A percentile compares a stretch with the other conserved stretches of the same genome.
These are phyloP conservation scores for Candida silvatica DNA, from an alignment of 805 yeast species.

Conservation along the genomic window DNA sequence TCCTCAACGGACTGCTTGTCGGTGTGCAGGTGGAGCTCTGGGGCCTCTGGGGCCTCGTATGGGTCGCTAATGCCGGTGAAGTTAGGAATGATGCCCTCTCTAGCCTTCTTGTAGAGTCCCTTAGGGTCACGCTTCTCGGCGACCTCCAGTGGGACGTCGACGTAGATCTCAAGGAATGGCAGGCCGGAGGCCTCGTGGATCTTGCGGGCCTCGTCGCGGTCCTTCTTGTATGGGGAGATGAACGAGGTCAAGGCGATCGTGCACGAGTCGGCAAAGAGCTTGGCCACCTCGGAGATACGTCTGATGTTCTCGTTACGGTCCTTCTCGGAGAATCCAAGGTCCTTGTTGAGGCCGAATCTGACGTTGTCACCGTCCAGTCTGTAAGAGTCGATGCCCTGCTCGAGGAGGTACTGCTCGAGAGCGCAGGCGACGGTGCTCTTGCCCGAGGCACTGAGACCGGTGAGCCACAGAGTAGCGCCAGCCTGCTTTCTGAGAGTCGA, in stretches of 20 bases:
- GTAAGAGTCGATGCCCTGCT: slow-evolving; percentile 65
- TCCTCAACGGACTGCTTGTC: slow-evolving; percentile 69
- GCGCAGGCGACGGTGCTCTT: slow-evolving; percentile 95
- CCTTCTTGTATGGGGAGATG: slow-evolving; percentile 83
- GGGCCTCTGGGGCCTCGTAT: slow-evolving; percentile 80
- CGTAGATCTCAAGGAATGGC: slow-evolving; percentile 85
- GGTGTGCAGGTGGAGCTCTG: slow-evolving; percentile 78
- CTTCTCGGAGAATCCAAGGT: slow-evolving; percentile 83
- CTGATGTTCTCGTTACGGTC: slow-evolving; percentile 95
- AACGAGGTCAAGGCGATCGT: slow-evolving; percentile 82
- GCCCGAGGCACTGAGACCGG: slow-evolving; percentile 93
- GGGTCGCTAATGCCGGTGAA: slow-evolving; percentile 96
- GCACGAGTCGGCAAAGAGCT: slow-evolving; percentile 90
- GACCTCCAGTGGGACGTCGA: slow-evolving; percentile 88
- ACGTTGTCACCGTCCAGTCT: slow-evolving; percentile 93
- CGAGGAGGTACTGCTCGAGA: slow-evolving; percentile 71
- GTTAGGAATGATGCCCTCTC: slow-evolving; percentile 89
- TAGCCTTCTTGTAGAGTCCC: slow-evolving; percentile 93
- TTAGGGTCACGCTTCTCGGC: slow-evolving; percentile 98
- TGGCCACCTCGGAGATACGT: slow-evolving; percentile 90
- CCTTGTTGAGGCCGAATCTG: slow-evolving; percentile 91
- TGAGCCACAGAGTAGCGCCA: slow-evolving; percentile 91
- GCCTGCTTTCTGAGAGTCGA: slow-evolving; percentile 60
- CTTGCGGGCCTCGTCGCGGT: slow-evolving; percentile 79
- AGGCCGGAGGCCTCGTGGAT: slow-evolving; percentile 67